Percentiles rank a stretch among this genome's conserved stretches.
Evolutionary conservation across 2,329 filamentous ascomycete genomes (phyloP).

Genomic region (Penicillium sp.): DNA sequence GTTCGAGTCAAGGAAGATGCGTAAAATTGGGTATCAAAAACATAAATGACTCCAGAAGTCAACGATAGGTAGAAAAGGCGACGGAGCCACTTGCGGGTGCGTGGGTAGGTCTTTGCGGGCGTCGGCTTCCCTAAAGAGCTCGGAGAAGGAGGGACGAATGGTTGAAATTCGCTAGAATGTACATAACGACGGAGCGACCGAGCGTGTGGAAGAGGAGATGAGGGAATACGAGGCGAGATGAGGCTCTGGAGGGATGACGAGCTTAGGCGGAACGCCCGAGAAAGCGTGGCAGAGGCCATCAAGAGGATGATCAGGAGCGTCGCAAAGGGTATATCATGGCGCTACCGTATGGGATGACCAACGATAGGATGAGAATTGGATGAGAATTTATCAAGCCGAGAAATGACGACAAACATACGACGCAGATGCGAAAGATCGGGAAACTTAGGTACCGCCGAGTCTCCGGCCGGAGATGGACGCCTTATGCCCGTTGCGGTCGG

Average conservation of each 20-base stretch:
- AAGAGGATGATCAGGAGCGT: background rate
- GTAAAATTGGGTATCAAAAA: slow-evolving; percentile 75
- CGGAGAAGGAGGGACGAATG: slow-evolving; percentile 77
- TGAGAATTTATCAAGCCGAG: background rate
- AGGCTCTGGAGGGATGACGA: slow-evolving; percentile 5
- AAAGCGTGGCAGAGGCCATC: slow-evolving; percentile 20
- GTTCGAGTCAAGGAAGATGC: slow-evolving; percentile 80
- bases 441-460: background rate
- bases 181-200: slow-evolving; percentile 65
- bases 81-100: slow-evolving; percentile 76
- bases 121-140: slow-evolving; percentile 74
- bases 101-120: slow-evolving; percentile 72
- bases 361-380: background rate
- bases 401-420: background rate
- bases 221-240: slow-evolving; percentile 12
- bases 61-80: slow-evolving; percentile 68
- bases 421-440: background rate
- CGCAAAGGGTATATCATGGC: slow-evolving; percentile 7
- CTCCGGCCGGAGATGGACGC: background rate
- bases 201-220: slow-evolving; percentile 45
- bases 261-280: slow-evolving; percentile 8
- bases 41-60: slow-evolving; percentile 66
- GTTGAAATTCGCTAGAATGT: slow-evolving; percentile 59
- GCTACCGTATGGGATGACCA: background rate
- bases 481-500: background rate